A percentile compares a stretch with the other conserved stretches of the same genome.
phyloP scores from a whole-genome alignment of 169 alveolate genomes.

The Plasmodium coatneyi region DNA sequence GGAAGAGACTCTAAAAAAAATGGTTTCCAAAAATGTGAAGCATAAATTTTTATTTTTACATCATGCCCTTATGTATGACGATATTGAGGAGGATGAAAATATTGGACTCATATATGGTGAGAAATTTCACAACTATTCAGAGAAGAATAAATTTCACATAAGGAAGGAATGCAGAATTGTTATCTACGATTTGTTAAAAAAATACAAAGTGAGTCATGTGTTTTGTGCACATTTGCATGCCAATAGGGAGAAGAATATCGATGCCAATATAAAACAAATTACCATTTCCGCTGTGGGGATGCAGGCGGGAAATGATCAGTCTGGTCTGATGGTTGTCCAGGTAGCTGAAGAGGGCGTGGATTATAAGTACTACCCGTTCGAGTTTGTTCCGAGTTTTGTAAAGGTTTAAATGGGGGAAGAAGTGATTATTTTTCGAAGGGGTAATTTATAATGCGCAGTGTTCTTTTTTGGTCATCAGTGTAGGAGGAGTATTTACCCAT shows the following conservation, averaged over 20 bases:
- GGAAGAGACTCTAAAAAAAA: conserved; percentile 23
- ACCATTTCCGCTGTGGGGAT: conserved; percentile 37
- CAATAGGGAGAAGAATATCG: conserved; percentile 22
- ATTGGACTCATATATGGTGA: conserved; percentile 37
- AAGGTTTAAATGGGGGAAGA: neutral
- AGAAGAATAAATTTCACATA: conserved; percentile 26
- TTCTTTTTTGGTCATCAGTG: neutral
- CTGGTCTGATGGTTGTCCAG: conserved; percentile 26
- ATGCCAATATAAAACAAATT: conserved; percentile 43
- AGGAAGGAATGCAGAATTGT: conserved; percentile 21
- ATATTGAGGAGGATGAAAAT: conserved; percentile 44
- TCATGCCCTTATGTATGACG: conserved; percentile 39
- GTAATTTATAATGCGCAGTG: neutral
- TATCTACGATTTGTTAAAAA: conserved; percentile 37
- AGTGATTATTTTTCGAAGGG: neutral
- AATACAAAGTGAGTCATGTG: conserved; percentile 41
- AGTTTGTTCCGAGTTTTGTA: neutral
- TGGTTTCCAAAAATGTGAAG: conserved; percentile 8
- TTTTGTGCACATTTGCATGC: conserved; percentile 47
- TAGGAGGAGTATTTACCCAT: neutral
- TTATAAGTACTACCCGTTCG: conserved; percentile 41
- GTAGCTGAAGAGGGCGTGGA: neutral
- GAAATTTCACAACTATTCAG: conserved; percentile 11
- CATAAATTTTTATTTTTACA: conserved; percentile 33
- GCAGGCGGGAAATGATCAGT: conserved; percentile 17